Evolutionary conservation across 2,329 filamentous ascomycete species (phyloP).

Genomic region (Reticulascus tulasneorum): DNA sequence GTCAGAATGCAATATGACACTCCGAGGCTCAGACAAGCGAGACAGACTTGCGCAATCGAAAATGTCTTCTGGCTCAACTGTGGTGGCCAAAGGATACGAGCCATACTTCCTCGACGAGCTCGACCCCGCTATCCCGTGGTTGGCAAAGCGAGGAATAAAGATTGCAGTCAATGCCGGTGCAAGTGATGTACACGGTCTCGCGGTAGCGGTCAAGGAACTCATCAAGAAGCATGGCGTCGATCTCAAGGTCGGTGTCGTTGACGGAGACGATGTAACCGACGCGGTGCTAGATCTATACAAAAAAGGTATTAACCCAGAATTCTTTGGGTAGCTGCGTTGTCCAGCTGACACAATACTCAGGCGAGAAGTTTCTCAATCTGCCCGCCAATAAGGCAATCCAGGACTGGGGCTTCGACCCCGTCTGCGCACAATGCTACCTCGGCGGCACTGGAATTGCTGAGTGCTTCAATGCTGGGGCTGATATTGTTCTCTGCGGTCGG

Average conservation of each 20-base stretch:
- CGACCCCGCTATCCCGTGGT: slow-evolving; percentile 24
- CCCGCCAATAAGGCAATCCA: slow-evolving; percentile 18
- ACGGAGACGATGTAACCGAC: slow-evolving; percentile 29
- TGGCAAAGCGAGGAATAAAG: slow-evolving; percentile 26
- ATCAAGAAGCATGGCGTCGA: slow-evolving; percentile 23
- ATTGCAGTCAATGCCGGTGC: slow-evolving; percentile 32
- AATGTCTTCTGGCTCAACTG: slow-evolving; percentile 21
- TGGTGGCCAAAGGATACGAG: slow-evolving; percentile 35
- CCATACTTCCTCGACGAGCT: slow-evolving; percentile 28
- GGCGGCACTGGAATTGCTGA: slow-evolving; percentile 43
- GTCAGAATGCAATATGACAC: slow-evolving; percentile 25
- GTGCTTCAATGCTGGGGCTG: slow-evolving; percentile 32
- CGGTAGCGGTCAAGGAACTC: slow-evolving; percentile 16
- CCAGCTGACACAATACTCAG: background rate
- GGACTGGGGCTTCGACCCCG: slow-evolving; percentile 23
- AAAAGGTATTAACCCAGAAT: slow-evolving; percentile 8
- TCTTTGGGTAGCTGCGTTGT: too few species aligned
- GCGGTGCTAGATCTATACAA: slow-evolving; percentile 19
- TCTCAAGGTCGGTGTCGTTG: slow-evolving; percentile 29
- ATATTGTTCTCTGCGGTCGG: slow-evolving; percentile 38
- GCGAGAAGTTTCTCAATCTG: slow-evolving; percentile 16
- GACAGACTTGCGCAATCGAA: slow-evolving; percentile 17
- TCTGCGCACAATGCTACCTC: slow-evolving; percentile 38
- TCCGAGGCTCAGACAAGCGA: slow-evolving; percentile 23
- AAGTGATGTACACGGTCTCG: slow-evolving; percentile 22